phyloP scores from a whole-genome alignment of 2,329 filamentous ascomycete species.

The Cercospora berteroae region DNA sequence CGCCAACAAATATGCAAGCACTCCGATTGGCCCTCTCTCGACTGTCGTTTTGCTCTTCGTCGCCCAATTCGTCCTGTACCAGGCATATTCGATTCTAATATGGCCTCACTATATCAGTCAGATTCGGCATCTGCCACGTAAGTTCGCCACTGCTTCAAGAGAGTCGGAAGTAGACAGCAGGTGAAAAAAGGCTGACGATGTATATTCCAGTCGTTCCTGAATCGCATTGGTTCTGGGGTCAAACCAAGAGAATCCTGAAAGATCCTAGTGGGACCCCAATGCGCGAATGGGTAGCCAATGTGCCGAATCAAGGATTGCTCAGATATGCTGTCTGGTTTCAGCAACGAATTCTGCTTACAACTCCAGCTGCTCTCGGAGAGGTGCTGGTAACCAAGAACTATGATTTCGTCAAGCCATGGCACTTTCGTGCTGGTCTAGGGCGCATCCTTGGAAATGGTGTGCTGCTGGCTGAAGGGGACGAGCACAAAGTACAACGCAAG shows the following conservation, averaged over 20 bases:
- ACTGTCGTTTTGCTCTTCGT: constrained; percentile 45
- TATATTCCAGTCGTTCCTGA: constrained; percentile 7
- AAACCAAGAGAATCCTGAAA: constrained; percentile 44
- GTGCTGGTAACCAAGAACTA: constrained; percentile 53
- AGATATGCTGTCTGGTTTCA: constrained; percentile 50
- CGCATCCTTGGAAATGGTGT: constrained; percentile 68
- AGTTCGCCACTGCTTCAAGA: background rate
- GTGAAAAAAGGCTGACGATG: constrained; percentile 32
- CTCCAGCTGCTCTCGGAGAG: constrained; percentile 49
- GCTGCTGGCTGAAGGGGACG: constrained; percentile 82
- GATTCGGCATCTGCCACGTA: constrained; percentile 54
- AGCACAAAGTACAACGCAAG: constrained; percentile 66
- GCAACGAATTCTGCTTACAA: constrained; percentile 47
- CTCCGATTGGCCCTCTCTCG: constrained; percentile 37
- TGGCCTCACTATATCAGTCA: constrained; percentile 61
- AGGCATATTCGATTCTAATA: constrained; percentile 49
- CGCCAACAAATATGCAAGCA: constrained; percentile 29
- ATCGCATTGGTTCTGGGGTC: constrained; percentile 41
- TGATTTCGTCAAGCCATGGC: constrained; percentile 50
- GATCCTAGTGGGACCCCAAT: constrained; percentile 47
- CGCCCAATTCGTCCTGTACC: constrained; percentile 38
- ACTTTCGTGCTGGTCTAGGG: constrained; percentile 54
- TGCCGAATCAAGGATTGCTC: constrained; percentile 57
- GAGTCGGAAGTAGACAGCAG: constrained; percentile 39
- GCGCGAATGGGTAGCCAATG: constrained; percentile 51